phyloP scores from a whole-genome alignment of 352 stramenopile species.

The Phytopythium vexans region DNA sequence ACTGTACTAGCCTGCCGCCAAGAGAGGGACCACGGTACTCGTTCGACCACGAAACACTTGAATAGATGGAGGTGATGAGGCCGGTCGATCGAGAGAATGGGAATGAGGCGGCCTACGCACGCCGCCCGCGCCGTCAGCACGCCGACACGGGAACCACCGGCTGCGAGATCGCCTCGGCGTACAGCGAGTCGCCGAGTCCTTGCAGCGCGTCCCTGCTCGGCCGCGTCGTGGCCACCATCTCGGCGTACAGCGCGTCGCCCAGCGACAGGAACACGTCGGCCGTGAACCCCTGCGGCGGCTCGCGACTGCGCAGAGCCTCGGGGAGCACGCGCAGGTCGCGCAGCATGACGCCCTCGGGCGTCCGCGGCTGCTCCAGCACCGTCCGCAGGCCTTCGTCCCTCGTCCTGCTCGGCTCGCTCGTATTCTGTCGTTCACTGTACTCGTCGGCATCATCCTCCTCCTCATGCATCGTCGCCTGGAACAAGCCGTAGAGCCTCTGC shows the following conservation, averaged over 20 bases:
- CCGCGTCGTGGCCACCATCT: conserved; percentile 48
- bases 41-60: neutral
- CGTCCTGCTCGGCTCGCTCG: conserved; percentile 1
- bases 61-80: neutral
- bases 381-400: conserved; percentile 48
- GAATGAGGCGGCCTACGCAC: neutral
- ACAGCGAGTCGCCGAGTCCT: conserved; percentile 49
- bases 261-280: conserved; percentile 64
- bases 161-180: conserved; percentile 31
- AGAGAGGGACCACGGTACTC: neutral
- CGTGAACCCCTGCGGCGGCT: conserved; percentile 67
- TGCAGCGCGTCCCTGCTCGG: conserved; percentile 51
- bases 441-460: conserved; percentile 17
- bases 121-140: conserved; percentile 6
- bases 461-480: conserved; percentile 32
- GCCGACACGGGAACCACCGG: conserved; percentile 36
- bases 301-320: neutral
- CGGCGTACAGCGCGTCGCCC: conserved; percentile 62
- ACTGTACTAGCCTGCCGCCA: neutral
- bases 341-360: conserved; percentile 36
- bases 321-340: conserved; percentile 52
- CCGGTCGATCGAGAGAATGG: neutral
- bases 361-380: conserved; percentile 35
- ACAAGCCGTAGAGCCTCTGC: conserved; percentile 57
- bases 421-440: conserved; percentile 7